Percentiles rank a stretch among this genome's conserved stretches.
Evolutionary conservation across 805 yeast species (phyloP).

Genomic region (Debaryomyces maramus): DNA sequence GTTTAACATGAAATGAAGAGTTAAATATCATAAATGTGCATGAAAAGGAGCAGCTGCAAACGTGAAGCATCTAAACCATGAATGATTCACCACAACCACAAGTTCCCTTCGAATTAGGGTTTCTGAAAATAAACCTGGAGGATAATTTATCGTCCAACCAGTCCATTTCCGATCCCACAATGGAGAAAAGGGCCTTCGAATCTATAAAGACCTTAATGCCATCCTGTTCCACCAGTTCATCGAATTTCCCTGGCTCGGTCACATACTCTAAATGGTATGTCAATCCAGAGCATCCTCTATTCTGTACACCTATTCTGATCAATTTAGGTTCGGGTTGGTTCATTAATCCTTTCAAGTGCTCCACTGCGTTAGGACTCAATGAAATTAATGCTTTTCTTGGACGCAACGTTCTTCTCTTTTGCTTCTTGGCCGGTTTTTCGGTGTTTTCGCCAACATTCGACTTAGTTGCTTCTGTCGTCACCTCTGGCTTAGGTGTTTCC

Average conservation of each 20-base stretch:
- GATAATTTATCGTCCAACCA: conserved; percentile 93
- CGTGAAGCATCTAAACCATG: conserved; percentile 87
- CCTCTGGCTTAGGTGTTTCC: background rate
- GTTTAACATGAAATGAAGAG: too few relatives aligned
- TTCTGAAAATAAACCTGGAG: conserved; percentile 85
- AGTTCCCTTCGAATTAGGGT: conserved; percentile 96
- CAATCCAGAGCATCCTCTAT: conserved; percentile 95
- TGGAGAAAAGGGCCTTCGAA: conserved; percentile 92
- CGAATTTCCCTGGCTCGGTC: conserved; percentile 87
- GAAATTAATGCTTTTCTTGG: conserved; percentile 92
- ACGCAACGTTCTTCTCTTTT: conserved; percentile 61
- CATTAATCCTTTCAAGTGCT: conserved; percentile 65
- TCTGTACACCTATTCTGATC: conserved; percentile 90
- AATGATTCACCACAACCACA: conserved; percentile 99
- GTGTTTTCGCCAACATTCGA: background rate
- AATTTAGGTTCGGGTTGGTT: conserved; percentile 85
- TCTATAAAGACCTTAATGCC: conserved; percentile 92
- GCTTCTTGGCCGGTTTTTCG: conserved; percentile 6
- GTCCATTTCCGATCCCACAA: conserved; percentile 98
- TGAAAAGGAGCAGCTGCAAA: too few relatives aligned
- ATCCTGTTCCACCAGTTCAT: conserved; percentile 89
- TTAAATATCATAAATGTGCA: too few relatives aligned
- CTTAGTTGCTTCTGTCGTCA: conserved; percentile 3
- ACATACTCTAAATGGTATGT: conserved; percentile 92
- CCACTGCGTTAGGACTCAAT: conserved; percentile 70